Evolutionary conservation across 345 rosid genomes (phyloP).

Genomic region (Lepidium aucheri): DNA sequence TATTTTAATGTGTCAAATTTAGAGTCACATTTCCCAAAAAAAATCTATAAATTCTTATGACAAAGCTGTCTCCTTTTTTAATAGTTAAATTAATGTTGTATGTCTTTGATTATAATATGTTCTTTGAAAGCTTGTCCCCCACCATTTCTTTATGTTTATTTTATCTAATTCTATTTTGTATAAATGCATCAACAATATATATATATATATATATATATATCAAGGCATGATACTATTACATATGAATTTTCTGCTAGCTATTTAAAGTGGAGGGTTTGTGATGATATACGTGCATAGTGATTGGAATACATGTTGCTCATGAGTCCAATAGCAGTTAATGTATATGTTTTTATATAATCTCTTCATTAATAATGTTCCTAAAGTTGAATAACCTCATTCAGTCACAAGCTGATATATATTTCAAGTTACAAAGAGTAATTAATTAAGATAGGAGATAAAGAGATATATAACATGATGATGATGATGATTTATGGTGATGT

Average conservation of each 20-base stretch:
- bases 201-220: background rate
- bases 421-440: too few species aligned
- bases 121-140: slow-evolving; percentile 26
- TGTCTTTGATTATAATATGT: slow-evolving; percentile 14
- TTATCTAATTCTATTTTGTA: too few species aligned
- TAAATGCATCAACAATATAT: background rate
- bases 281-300: background rate
- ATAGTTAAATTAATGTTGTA: slow-evolving; percentile 13
- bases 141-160: background rate
- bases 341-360: too few species aligned
- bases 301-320: too few species aligned
- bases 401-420: too few species aligned
- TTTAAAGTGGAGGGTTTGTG: background rate
- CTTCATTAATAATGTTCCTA: too few species aligned
- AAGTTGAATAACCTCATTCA: too few species aligned
- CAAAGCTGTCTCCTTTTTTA: slow-evolving; percentile 20
- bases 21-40: slow-evolving; percentile 20
- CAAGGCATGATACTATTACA: background rate
- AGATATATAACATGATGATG: background rate
- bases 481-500: slow-evolving; percentile 12
- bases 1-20: slow-evolving; percentile 15
- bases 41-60: slow-evolving; percentile 23
- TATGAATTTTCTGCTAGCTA: background rate
- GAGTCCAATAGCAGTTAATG: too few species aligned
- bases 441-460: too few species aligned